These are phyloP conservation scores for Recurvomyces mirabilis DNA, from an alignment of 495 filamentous ascomycete genomes.

Conservation along the genomic window DNA sequence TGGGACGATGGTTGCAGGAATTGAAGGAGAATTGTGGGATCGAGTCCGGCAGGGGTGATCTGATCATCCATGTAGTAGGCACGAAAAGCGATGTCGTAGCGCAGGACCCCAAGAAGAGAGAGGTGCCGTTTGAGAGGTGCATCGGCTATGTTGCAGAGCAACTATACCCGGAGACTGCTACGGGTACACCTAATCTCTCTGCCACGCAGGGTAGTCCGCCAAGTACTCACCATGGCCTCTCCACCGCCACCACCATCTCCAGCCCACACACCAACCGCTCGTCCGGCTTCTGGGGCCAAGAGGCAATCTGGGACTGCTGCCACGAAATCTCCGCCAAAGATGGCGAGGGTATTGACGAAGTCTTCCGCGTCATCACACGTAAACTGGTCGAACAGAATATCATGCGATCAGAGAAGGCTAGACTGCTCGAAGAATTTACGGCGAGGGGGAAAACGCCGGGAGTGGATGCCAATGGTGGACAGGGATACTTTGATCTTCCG, in stretches of 20 bases:
- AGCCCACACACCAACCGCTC: conserved; percentile 66
- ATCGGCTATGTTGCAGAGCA: conserved; percentile 92
- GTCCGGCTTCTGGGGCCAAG: conserved; percentile 80
- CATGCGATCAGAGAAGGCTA: conserved; percentile 38
- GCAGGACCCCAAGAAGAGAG: conserved; percentile 57
- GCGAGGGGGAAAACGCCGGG: conserved; percentile 27
- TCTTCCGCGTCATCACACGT: conserved; percentile 86
- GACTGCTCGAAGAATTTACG: conserved; percentile 35
- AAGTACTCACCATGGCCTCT: conserved; percentile 8
- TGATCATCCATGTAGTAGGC: conserved; percentile 92
- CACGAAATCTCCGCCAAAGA: conserved; percentile 92
- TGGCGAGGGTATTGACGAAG: conserved; percentile 94
- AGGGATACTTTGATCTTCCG: conserved; percentile 28
- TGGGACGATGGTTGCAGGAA: conserved; percentile 84
- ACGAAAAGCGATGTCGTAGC: conserved; percentile 90
- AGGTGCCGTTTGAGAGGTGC: conserved; percentile 86
- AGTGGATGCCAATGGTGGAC: conserved; percentile 27
- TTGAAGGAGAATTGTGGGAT: conserved; percentile 49
- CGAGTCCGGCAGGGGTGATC: conserved; percentile 40
- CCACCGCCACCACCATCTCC: conserved; percentile 36
- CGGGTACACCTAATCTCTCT: background rate
- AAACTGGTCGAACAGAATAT: conserved; percentile 89
- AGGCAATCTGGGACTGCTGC: conserved; percentile 90
- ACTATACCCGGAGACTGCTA: conserved; percentile 40
- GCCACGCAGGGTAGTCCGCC: background rate